phyloP scores from a whole-genome alignment of 2,329 filamentous ascomycete genomes.

The Aureobasidium lini region DNA sequence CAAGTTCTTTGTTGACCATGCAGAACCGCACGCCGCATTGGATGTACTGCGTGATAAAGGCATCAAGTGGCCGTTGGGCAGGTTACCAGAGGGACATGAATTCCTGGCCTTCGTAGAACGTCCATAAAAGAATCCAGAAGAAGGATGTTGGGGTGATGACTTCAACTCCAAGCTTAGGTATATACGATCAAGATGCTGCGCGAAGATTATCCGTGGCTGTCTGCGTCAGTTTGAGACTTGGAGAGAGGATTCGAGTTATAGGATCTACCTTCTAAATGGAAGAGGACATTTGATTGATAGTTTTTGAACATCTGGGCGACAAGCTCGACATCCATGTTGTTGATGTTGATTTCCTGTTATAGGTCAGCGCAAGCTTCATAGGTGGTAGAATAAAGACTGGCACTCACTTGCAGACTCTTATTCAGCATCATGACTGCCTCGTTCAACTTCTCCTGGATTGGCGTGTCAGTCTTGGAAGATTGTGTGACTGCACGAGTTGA shows the following conservation, averaged over 20 bases:
- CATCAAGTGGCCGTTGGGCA: neutral
- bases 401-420: constrained; percentile 70
- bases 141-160: neutral
- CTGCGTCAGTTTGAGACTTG: constrained; percentile 17
- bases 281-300: constrained; percentile 95
- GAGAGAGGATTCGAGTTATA: neutral
- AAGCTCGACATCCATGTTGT: constrained; percentile 98
- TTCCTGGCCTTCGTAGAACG: neutral
- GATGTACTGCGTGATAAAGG: neutral
- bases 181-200: constrained; percentile 54
- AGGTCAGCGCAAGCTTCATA: neutral
- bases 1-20: constrained; percentile 1
- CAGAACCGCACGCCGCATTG: neutral
- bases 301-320: constrained; percentile 99
- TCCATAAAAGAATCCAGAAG: neutral
- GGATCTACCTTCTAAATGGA: constrained; percentile 81
- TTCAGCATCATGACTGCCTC: constrained; percentile 90
- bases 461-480: neutral
- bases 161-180: neutral
- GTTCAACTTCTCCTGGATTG: constrained; percentile 85
- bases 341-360: constrained; percentile 83
- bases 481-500: constrained; percentile 17
- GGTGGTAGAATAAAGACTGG: neutral
- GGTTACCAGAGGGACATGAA: neutral
- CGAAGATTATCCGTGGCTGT: constrained; percentile 76